phyloP scores from a whole-genome alignment of 2,329 filamentous ascomycete species.

The Chlorencoelia australis region DNA sequence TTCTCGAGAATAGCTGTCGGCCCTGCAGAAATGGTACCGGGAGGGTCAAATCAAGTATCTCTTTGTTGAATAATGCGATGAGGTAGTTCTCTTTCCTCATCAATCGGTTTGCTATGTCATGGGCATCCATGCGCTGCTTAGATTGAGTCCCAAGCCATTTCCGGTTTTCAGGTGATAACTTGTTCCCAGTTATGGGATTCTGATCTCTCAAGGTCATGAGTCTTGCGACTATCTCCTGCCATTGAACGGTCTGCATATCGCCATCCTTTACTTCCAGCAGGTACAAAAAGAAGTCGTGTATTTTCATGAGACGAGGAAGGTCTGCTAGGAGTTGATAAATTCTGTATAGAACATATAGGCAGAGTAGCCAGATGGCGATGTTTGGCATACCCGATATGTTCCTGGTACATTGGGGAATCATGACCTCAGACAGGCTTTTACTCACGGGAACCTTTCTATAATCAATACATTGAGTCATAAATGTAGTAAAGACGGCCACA shows the following conservation, averaged over 20 bases:
- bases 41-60: constrained; percentile 77
- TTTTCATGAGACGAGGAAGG: constrained; percentile 47
- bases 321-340: constrained; percentile 47
- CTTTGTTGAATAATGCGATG: constrained; percentile 96
- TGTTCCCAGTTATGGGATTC: constrained; percentile 56
- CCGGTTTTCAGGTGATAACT: constrained; percentile 46
- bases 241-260: constrained; percentile 65
- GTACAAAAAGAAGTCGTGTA: constrained; percentile 62
- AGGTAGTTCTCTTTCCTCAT: constrained; percentile 97
- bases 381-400: constrained; percentile 31
- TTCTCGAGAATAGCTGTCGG: constrained; percentile 77
- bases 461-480: constrained; percentile 59
- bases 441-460: constrained; percentile 48
- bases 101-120: constrained; percentile 91
- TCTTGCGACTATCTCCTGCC: constrained; percentile 61
- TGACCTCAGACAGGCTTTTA: constrained; percentile 37
- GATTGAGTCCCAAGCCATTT: constrained; percentile 65
- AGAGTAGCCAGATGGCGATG: constrained; percentile 47
- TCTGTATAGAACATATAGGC: constrained; percentile 54
- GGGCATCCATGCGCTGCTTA: constrained; percentile 88
- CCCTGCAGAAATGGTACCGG: constrained; percentile 74
- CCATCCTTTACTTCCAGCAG: constrained; percentile 57
- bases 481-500: constrained; percentile 57
- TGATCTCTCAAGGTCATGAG: constrained; percentile 61
- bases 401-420: constrained; percentile 49